Evolutionary conservation across 78 protist genomes (phyloP), one percentile per base, ranked within the genome.

Genomic region (Cavenderia fasciculata): DNA sequence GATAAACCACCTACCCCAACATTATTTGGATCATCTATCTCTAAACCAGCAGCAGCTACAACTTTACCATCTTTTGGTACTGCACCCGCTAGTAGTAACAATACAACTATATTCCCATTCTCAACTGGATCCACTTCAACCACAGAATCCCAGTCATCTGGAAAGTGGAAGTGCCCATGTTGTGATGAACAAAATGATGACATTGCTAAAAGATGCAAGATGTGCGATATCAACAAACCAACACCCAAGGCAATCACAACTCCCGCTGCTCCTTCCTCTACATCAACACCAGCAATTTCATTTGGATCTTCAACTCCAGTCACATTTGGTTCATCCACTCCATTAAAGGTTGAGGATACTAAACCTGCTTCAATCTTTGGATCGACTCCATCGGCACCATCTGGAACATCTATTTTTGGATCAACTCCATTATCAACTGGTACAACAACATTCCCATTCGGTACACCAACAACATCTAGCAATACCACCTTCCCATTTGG

Each of bases 381-480:
- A 49, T 14, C 54, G 14, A 49, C 54, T 12, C 12, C 54, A 49
- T 12, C 54, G 14, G 14, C 54, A 49, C 14, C 54, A 49, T 49
- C 54, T 12, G 14, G 27, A 49, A 18, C 54, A 49, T 18, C 54
- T 18, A 18, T 14, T 49, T 14, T 49, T 49, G 54, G 54, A 49
- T 49, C 14, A 23, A 18, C 69, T 31, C 31, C 43, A 5, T 4
- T 18, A 16, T 34, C 69, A 40, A 31, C 36, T 25, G 6, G 7
- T 19, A 56, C n/a, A 11, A 21, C 14, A 63, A 10, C 54, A 49
- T 14, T 14, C 12, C 54, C 54, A 49, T 12, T 14, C 54, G n/a
- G n/a, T n/a, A n/a, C 74, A 68, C 56, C 74, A 18, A 51, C 51
- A 27, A 34, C 51, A 68, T 29, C 74, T 44, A 56, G n/a, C 4